phyloP scores from a whole-genome alignment of 257 asterid genomes.

The Handroanthus guayacan region DNA sequence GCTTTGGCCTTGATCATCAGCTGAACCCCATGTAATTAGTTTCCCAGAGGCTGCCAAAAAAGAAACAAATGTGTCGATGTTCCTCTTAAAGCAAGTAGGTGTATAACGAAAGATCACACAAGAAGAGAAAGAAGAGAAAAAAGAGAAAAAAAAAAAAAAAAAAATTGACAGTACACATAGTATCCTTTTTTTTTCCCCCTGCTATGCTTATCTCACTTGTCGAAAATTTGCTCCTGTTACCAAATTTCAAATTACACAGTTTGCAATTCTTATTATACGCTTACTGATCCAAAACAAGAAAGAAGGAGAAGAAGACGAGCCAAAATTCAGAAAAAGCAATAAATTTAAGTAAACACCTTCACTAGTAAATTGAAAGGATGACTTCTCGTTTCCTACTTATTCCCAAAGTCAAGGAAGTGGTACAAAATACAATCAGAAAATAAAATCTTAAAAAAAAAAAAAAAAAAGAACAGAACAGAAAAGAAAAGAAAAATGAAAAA shows the following conservation, averaged over 20 bases:
- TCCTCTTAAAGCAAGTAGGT: slow-evolving; percentile 20
- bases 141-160: neutral
- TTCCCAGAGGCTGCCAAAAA: slow-evolving; percentile 56
- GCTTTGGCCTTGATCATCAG: slow-evolving; percentile 92
- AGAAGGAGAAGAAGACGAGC: too few relatives aligned
- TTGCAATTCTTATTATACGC: neutral
- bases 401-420: slow-evolving; percentile 1
- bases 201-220: neutral
- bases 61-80: slow-evolving; percentile 3
- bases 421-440: neutral
- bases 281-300: too few relatives aligned
- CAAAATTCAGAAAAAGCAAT: neutral
- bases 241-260: neutral
- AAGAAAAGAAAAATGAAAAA: too few relatives aligned
- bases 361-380: too few relatives aligned
- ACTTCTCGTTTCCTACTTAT: neutral
- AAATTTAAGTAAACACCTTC: neutral
- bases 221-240: neutral
- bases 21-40: slow-evolving; percentile 81
- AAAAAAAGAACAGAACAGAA: too few relatives aligned
- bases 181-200: neutral
- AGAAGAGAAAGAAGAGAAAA: neutral
- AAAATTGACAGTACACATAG: neutral
- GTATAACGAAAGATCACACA: neutral
- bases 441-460: neutral